A percentile compares a stretch with the other conserved stretches of the same genome.
These are phyloP conservation scores for Gyromitra esculenta DNA, from an alignment of 2,329 filamentous ascomycete species.

Conservation along the genomic window DNA sequence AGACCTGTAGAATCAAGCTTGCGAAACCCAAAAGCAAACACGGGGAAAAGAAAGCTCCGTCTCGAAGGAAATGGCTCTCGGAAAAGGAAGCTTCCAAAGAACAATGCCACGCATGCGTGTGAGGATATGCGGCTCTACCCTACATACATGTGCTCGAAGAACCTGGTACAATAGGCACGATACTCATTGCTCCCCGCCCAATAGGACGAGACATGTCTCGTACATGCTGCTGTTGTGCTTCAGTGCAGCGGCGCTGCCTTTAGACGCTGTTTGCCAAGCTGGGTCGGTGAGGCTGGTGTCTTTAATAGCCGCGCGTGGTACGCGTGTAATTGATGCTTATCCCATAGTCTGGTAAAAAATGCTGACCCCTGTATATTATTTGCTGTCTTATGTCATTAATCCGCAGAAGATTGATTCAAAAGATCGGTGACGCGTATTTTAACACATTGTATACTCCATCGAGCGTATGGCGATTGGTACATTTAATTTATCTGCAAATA, in stretches of 20 bases:
- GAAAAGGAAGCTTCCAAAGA: conserved; percentile 42
- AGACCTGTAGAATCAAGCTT: conserved; percentile 1
- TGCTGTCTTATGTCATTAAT: too few species aligned
- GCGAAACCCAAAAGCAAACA: conserved; percentile 7
- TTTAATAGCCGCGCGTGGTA: conserved; percentile 12
- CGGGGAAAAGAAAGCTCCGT: not conserved
- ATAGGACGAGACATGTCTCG: conserved; percentile 33
- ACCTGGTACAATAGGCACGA: conserved; percentile 9
- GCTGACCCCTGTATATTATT: too few species aligned
- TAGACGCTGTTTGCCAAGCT: conserved; percentile 7
- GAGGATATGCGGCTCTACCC: conserved; percentile 36
- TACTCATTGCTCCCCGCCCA: not conserved
- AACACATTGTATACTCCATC: not conserved
- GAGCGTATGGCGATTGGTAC: not conserved
- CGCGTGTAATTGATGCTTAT: not conserved
- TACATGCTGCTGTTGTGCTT: not conserved
- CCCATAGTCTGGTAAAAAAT: too few species aligned
- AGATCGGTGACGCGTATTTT: not conserved
- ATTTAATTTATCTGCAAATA: not conserved
- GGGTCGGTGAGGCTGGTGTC: conserved; percentile 5
- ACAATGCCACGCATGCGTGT: conserved; percentile 27
- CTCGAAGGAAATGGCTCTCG: conserved; percentile 4
- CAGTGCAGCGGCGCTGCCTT: not conserved
- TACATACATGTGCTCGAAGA: not conserved
- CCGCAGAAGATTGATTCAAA: not conserved